Evolutionary conservation across 2,329 filamentous ascomycete species (phyloP), one percentile per base, ranked within the genome.

Genomic region (Diplocarpon rosae): DNA sequence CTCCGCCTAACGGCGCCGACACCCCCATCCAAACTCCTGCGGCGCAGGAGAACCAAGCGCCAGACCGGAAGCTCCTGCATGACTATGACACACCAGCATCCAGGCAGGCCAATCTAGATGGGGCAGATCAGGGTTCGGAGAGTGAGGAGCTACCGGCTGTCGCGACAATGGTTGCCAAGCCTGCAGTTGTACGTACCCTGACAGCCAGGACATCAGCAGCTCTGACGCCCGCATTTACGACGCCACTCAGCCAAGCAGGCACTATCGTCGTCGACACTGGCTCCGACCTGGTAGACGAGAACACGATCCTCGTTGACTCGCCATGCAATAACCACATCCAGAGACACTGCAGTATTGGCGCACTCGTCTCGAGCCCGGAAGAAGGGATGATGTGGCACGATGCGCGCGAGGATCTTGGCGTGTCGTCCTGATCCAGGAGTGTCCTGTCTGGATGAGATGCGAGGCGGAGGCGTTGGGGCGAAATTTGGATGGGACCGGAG

Each of bases 331-430:
- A 50, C 38, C 43, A 54, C 9, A 58, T 57, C 30, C 57, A 58
- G 46, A 42, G 51, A 15, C 51, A 52, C 33, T 47, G 56, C 10
- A 56, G 51, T 30, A 56, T 59, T 28, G 52, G 44, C 2, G 46
- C 47, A n/a, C 54, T 59, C 20, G 38, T 59, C 33, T 55, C 47
- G 27, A 52, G 49, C 29, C 46, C 46, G 5, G 48, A 51, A 35
- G 35, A 42, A 16, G 36, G 29, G 0, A 47, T 47, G 42, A 48
- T 49, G 11, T 56, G 50, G 52, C 50, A 56, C 34, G 53, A 55
- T 49, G 54, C 54, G 10, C 30, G 36, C 15, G 54, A 56, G 42
- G 45, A 32, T 24, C 20, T 24, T 24, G 20, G 20, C 20, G 3
- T 24, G 7, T 24, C 3, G 7, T 24, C 7, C 20, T 7, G 20